Evolutionary conservation across 1,284 basidiomycete species (phyloP).

Genomic region (Apiotrichum veenhuisii): DNA sequence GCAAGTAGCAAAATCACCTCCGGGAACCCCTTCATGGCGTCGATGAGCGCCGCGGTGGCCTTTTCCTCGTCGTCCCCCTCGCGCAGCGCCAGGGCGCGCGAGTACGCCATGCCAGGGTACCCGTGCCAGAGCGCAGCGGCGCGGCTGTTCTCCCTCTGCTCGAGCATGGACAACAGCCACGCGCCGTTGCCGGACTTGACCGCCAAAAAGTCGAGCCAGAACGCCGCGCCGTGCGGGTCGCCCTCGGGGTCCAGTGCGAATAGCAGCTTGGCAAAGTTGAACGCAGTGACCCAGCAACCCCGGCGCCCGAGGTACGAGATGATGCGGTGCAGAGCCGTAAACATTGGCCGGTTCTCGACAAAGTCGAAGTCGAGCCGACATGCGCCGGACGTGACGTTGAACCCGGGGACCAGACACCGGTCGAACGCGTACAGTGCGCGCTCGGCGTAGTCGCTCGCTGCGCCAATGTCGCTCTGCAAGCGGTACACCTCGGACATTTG

Average conservation of each 20-base stretch:
- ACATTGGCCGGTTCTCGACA: slow-evolving; percentile 49
- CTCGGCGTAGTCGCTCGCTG: slow-evolving; percentile 78
- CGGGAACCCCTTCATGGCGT: slow-evolving; percentile 73
- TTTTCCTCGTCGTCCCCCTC: slow-evolving; percentile 58
- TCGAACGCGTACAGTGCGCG: slow-evolving; percentile 86
- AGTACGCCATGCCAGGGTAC: slow-evolving; percentile 77
- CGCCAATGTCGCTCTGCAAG: slow-evolving; percentile 78
- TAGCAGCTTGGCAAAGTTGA: slow-evolving; percentile 79
- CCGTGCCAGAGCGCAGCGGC: slow-evolving; percentile 53
- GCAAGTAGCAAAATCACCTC: slow-evolving; percentile 72
- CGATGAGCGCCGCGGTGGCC: slow-evolving; percentile 63
- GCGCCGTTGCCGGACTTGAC: slow-evolving; percentile 71
- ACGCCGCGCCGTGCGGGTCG: slow-evolving; percentile 76
- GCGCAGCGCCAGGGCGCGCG: slow-evolving; percentile 67
- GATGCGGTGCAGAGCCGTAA: slow-evolving; percentile 66
- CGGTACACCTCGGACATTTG: slow-evolving; percentile 73
- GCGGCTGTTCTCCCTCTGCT: slow-evolving; percentile 46
- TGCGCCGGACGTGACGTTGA: slow-evolving; percentile 71
- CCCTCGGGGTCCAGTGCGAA: slow-evolving; percentile 73
- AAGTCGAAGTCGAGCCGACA: slow-evolving; percentile 78
- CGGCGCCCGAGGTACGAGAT: slow-evolving; percentile 78
- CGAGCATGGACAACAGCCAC: slow-evolving; percentile 71
- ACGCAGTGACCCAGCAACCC: slow-evolving; percentile 79
- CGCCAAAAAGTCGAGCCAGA: slow-evolving; percentile 81
- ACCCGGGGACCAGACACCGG: slow-evolving; percentile 74